Conservation (phyloP, 192 early-diverging fungal species). For the Allomyces javanicus region DNA sequence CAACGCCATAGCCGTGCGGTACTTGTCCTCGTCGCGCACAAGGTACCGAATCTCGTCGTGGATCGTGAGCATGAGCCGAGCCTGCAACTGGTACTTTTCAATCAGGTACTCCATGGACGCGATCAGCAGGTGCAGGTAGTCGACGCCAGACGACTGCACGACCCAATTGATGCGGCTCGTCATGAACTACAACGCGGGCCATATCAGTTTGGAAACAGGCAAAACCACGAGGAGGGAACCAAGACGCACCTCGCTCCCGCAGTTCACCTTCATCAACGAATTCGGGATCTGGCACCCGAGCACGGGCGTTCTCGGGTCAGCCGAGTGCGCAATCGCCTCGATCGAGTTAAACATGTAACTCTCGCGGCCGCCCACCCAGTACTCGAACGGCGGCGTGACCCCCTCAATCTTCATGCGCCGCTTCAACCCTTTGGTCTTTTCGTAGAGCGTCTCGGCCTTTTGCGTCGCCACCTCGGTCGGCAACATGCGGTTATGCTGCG, state of each 20-base stretch:
- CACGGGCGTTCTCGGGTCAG: conserved; percentile 63
- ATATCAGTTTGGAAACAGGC: conserved; percentile 12
- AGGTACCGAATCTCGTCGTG: conserved; percentile 90
- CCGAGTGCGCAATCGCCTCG: conserved; percentile 52
- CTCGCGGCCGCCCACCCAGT: conserved; percentile 83
- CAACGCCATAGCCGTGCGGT: conserved; percentile 58
- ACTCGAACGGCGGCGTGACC: conserved; percentile 7
- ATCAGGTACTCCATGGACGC: conserved; percentile 72
- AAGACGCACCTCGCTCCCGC: conserved; percentile 16
- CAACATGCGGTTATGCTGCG: conserved; percentile 59
- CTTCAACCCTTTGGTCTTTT: conserved; percentile 61
- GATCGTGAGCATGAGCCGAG: conserved; percentile 72
- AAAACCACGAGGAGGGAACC: not conserved
- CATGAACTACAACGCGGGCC: conserved; percentile 41
- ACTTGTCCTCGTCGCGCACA: conserved; percentile 50
- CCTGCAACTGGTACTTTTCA: conserved; percentile 49
- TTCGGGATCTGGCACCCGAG: conserved; percentile 75
- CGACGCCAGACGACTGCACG: conserved; percentile 92
- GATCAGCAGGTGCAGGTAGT: conserved; percentile 83
- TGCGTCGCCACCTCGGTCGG: conserved; percentile 33
- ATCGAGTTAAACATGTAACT: conserved; percentile 86
- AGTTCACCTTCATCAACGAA: conserved; percentile 32
- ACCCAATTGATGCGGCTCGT: conserved; percentile 91
- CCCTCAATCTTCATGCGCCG: conserved; percentile 8
- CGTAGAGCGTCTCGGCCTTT: conserved; percentile 52